Evolutionary conservation across 441 rosid species (phyloP).

Genomic region (Mallotus japonicus): DNA sequence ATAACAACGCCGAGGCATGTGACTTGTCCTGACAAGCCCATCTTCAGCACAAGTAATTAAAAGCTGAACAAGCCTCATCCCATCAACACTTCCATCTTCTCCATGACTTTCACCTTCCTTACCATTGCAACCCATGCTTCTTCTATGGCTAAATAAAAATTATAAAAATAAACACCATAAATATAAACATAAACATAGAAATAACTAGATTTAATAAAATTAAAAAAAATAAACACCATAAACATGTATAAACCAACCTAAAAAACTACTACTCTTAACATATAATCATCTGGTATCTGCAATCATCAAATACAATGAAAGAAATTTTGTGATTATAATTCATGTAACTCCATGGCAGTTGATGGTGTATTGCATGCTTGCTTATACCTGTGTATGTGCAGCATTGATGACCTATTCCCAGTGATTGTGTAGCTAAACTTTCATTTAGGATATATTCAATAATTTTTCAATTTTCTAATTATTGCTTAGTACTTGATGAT

Average conservation of each 20-base stretch:
- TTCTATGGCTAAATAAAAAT: constrained; percentile 23
- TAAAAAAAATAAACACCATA: too few relatives aligned
- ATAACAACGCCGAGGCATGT: too few relatives aligned
- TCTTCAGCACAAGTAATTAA: constrained; percentile 62
- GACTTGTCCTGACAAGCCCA: constrained; percentile 59
- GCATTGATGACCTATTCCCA: neutral
- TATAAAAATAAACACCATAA: too few relatives aligned
- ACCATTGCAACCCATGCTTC: constrained; percentile 35
- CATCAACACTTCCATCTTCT: constrained; percentile 38
- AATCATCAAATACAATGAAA: neutral
- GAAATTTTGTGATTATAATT: neutral
- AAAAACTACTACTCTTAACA: too few relatives aligned
- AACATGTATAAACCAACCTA: too few relatives aligned
- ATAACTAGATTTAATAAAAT: too few relatives aligned
- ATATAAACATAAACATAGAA: too few relatives aligned
- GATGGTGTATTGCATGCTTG: neutral
- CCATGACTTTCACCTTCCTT: constrained; percentile 26
- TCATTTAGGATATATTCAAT: neutral
- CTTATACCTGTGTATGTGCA: neutral
- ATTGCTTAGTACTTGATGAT: neutral
- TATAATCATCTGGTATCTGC: neutral
- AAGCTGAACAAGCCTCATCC: constrained; percentile 52
- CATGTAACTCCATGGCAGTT: neutral
- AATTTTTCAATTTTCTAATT: neutral
- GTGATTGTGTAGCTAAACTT: neutral